These are phyloP conservation scores for Candolleomyces aberdarensis DNA, from an alignment of 768 basidiomycete genomes.

Conservation along the genomic window DNA sequence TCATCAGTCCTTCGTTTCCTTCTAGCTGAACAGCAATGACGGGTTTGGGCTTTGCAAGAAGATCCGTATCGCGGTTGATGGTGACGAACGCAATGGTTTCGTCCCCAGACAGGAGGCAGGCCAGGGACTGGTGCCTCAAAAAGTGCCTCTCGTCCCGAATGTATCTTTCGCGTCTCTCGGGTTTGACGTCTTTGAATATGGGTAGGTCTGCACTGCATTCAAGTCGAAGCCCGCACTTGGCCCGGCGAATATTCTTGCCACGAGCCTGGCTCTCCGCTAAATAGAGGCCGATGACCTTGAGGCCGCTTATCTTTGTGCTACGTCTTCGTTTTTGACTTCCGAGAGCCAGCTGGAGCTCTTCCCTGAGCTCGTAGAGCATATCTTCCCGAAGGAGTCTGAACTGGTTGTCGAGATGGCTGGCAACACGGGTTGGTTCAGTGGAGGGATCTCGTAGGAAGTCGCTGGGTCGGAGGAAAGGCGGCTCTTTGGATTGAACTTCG, in stretches of 20 bases:
- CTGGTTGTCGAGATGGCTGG: constrained; percentile 60
- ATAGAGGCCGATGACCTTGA: constrained; percentile 35
- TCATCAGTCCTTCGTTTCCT: constrained; percentile 34
- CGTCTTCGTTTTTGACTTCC: constrained; percentile 38
- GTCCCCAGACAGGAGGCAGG: constrained; percentile 47
- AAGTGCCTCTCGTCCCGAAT: constrained; percentile 39
- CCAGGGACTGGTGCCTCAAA: constrained; percentile 51
- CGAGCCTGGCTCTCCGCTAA: constrained; percentile 16
- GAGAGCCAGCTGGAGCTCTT: constrained; percentile 46
- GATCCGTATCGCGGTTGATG: constrained; percentile 51
- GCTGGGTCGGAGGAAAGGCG: constrained; percentile 48
- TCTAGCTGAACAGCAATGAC: constrained; percentile 52
- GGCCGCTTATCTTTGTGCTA: constrained; percentile 34
- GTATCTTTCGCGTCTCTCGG: constrained; percentile 33
- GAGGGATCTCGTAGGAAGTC: constrained; percentile 41
- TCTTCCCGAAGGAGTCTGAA: constrained; percentile 65
- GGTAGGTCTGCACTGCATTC: constrained; percentile 33
- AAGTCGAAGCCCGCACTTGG: constrained; percentile 42
- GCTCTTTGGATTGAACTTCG: constrained; percentile 44
- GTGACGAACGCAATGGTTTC: constrained; percentile 51
- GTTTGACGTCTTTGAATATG: constrained; percentile 29
- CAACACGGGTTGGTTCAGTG: constrained; percentile 31
- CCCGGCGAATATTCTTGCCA: constrained; percentile 1
- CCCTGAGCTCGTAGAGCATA: constrained; percentile 54
- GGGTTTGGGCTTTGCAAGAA: constrained; percentile 42